These are phyloP conservation scores for Fusarium longipes DNA, from an alignment of 2,329 filamentous ascomycete species.

Conservation along the genomic window DNA sequence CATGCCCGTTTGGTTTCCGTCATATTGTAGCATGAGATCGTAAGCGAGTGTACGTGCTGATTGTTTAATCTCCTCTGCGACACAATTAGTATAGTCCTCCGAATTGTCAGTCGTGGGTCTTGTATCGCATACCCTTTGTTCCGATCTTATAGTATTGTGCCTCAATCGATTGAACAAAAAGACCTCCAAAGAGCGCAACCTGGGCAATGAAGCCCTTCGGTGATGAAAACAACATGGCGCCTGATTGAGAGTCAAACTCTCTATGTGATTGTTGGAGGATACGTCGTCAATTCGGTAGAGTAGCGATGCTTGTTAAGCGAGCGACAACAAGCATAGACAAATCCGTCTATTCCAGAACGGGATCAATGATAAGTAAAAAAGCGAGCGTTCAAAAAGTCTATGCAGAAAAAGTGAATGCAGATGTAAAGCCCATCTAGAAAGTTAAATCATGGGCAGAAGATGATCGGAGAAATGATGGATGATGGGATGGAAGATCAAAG, in stretches of 20 bases:
- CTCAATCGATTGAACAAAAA: slow-evolving; percentile 30
- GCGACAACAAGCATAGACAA: slow-evolving; percentile 32
- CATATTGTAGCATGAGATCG: slow-evolving; percentile 63
- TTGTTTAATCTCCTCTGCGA: slow-evolving; percentile 58
- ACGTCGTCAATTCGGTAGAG: not conserved
- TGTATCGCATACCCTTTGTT: slow-evolving; percentile 44
- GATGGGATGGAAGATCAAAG: slow-evolving; percentile 22
- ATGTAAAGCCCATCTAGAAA: not conserved
- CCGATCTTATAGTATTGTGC: slow-evolving; percentile 48
- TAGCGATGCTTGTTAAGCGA: slow-evolving; percentile 30
- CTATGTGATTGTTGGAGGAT: not conserved
- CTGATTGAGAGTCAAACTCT: not conserved
- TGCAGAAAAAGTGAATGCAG: slow-evolving; percentile 9
- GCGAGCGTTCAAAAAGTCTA: slow-evolving; percentile 13
- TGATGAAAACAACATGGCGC: slow-evolving; percentile 15
- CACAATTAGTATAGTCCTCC: rapidly evolving
- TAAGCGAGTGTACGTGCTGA: slow-evolving; percentile 61
- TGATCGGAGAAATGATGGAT: slow-evolving; percentile 15
- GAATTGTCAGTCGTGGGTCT: rapidly evolving
- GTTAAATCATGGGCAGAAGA: slow-evolving; percentile 16
- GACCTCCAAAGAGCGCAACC: slow-evolving; percentile 28
- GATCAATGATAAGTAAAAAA: not conserved
- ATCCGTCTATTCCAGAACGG: not conserved
- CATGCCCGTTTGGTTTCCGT: slow-evolving; percentile 62
- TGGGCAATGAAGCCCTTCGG: slow-evolving; percentile 17